Conservation (phyloP, 192 early-diverging fungal genomes). For the Cladochytrium replicatum region DNA sequence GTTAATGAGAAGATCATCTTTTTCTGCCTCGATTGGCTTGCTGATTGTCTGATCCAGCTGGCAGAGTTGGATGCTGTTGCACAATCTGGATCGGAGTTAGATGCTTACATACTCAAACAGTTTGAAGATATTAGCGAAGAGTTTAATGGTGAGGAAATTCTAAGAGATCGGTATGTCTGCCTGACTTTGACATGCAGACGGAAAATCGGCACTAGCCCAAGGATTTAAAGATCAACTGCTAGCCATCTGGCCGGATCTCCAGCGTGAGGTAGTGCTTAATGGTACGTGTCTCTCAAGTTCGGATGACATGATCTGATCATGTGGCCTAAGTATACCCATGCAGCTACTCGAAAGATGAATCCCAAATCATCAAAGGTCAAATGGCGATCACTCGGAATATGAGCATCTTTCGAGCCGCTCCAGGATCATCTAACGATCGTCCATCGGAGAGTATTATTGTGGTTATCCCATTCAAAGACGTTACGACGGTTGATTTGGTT, state of each 20-base stretch:
- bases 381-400: too few relatives aligned
- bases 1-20: background rate
- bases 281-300: slow-evolving; percentile 29
- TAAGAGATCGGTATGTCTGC: slow-evolving; percentile 1
- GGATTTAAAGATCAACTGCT: slow-evolving; percentile 20
- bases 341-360: slow-evolving; percentile 29
- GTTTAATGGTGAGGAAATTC: slow-evolving; percentile 23
- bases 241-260: slow-evolving; percentile 22
- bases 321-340: too few relatives aligned
- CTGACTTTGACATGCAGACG: slow-evolving; percentile 29
- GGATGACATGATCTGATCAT: too few relatives aligned
- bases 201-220: slow-evolving; percentile 13
- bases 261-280: slow-evolving; percentile 32
- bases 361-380: slow-evolving; percentile 21
- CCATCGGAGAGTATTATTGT: too few relatives aligned
- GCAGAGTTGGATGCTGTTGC: slow-evolving; percentile 21
- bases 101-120: slow-evolving; percentile 32
- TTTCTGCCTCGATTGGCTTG: background rate
- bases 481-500: slow-evolving; percentile 27
- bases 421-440: too few relatives aligned
- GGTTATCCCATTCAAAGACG: slow-evolving; percentile 26
- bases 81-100: slow-evolving; percentile 17
- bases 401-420: too few relatives aligned
- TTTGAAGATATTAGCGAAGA: slow-evolving; percentile 46
- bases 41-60: slow-evolving; percentile 14